Evolutionary conservation across 768 basidiomycete species (phyloP).

Genomic region (Panus rudis): DNA sequence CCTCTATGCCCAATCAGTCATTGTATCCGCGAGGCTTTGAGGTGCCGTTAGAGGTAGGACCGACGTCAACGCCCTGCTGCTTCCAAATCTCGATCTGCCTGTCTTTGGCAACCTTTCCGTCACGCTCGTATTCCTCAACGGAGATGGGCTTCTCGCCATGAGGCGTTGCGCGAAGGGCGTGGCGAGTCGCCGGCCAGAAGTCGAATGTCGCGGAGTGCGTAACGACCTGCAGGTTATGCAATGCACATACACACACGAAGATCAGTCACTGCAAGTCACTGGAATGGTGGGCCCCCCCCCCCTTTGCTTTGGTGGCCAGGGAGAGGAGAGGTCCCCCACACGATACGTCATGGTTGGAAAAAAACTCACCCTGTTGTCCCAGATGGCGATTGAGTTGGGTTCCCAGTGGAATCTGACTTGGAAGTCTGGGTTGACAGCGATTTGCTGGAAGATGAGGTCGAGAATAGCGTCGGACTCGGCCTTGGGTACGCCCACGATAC

Average conservation of each 20-base stretch:
- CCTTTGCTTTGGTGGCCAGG: too few species aligned
- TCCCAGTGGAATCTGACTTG: conserved; percentile 78
- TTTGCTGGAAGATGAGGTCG: conserved; percentile 62
- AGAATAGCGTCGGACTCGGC: conserved; percentile 74
- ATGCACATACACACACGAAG: too few species aligned
- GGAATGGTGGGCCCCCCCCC: too few species aligned
- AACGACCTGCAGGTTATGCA: conserved; percentile 39
- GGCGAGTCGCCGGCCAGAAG: conserved; percentile 71
- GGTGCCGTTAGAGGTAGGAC: conserved; percentile 20
- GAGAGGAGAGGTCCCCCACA: too few species aligned
- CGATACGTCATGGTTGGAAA: too few species aligned
- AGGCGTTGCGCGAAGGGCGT: conserved; percentile 76
- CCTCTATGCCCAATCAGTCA: conserved; percentile 47
- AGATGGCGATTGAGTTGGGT: conserved; percentile 70
- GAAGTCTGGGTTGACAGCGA: conserved; percentile 63
- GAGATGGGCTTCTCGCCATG: conserved; percentile 75
- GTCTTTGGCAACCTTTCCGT: conserved; percentile 66
- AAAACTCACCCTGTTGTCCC: conserved; percentile 70
- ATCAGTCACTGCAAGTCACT: too few species aligned
- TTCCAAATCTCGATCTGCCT: conserved; percentile 68
- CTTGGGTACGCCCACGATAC: conserved; percentile 74
- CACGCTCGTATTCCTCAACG: conserved; percentile 59
- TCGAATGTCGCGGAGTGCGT: conserved; percentile 80
- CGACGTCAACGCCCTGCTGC: conserved; percentile 48
- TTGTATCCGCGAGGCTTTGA: conserved; percentile 50